Conservation (phyloP, 768 basidiomycete species). For the Grammothele lineata region DNA sequence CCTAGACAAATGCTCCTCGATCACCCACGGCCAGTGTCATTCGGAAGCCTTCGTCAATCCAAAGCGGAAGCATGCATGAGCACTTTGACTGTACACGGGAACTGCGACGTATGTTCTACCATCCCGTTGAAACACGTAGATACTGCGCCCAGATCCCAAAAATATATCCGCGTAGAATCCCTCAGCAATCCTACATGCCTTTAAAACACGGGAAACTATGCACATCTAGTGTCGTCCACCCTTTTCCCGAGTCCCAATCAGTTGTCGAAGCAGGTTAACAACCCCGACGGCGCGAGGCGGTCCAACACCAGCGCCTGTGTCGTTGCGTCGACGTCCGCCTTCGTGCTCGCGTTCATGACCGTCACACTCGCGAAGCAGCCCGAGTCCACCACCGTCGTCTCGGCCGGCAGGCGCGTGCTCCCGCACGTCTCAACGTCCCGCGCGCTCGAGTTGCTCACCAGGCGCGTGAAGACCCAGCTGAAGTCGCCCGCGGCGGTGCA, state of each 20-base stretch:
- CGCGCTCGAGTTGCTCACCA: conserved; percentile 27
- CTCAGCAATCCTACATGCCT: neutral
- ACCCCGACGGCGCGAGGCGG: conserved; percentile 22
- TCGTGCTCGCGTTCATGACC: conserved; percentile 34
- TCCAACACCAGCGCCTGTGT: conserved; percentile 37
- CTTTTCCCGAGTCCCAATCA: neutral
- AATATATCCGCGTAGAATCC: neutral
- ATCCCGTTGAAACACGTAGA: too few relatives aligned
- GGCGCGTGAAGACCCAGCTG: conserved; percentile 42
- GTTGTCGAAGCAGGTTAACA: conserved; percentile 13
- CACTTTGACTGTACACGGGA: too few relatives aligned
- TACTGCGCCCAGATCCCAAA: too few relatives aligned
- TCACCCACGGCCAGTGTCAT: too few relatives aligned
- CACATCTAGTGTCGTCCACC: neutral
- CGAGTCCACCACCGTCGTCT: conserved; percentile 33
- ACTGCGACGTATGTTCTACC: too few relatives aligned
- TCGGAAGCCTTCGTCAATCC: too few relatives aligned
- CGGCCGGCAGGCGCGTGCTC: conserved; percentile 37
- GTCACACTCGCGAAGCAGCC: conserved; percentile 44
- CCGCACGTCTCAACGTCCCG: conserved; percentile 45
- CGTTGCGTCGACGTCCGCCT: conserved; percentile 39
- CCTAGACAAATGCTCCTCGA: too few relatives aligned
- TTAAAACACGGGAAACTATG: neutral
- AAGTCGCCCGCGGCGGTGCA: conserved; percentile 37
- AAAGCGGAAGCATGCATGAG: too few relatives aligned